Percentiles rank a stretch among this genome's conserved stretches.
Conservation (phyloP, 2,329 filamentous ascomycete species). For the Pestalotiopsis sp. region DNA sequence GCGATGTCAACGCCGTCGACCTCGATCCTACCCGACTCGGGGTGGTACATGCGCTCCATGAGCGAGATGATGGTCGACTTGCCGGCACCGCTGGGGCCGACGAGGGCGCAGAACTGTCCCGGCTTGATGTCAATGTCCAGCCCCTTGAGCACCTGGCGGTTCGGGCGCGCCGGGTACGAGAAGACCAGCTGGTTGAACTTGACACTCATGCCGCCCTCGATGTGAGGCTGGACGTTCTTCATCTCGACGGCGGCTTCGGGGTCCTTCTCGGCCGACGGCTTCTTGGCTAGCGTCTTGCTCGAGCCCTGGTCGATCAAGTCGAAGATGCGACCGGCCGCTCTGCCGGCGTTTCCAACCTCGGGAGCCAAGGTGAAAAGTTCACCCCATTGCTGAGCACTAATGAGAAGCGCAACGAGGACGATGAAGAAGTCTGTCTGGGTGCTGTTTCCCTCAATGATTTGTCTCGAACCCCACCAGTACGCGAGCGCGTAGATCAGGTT, state of each 20-base stretch:
- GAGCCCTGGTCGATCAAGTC: constrained; percentile 47
- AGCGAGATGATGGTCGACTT: constrained; percentile 49
- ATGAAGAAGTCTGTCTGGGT: constrained; percentile 71
- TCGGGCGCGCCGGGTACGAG: constrained; percentile 60
- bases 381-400: constrained; percentile 72
- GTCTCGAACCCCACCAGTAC: constrained; percentile 78
- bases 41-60: constrained; percentile 54
- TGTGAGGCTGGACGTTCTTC: constrained; percentile 16
- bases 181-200: constrained; percentile 58
- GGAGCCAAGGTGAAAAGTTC: constrained; percentile 75
- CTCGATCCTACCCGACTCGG: constrained; percentile 47
- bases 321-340: constrained; percentile 59
- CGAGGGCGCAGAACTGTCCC: constrained; percentile 41
- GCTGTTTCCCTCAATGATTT: constrained; percentile 66
- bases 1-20: constrained; percentile 53
- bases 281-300: constrained; percentile 19
- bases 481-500: constrained; percentile 73
- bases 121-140: constrained; percentile 36
- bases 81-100: constrained; percentile 47
- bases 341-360: constrained; percentile 68
- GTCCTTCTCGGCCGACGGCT: constrained; percentile 17
- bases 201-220: constrained; percentile 36
- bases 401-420: constrained; percentile 69
- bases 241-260: constrained; percentile 28
- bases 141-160: constrained; percentile 46